These are phyloP conservation scores for Pleochaeta shiraiana DNA, from an alignment of 2,329 filamentous ascomycete genomes.

Conservation along the genomic window DNA sequence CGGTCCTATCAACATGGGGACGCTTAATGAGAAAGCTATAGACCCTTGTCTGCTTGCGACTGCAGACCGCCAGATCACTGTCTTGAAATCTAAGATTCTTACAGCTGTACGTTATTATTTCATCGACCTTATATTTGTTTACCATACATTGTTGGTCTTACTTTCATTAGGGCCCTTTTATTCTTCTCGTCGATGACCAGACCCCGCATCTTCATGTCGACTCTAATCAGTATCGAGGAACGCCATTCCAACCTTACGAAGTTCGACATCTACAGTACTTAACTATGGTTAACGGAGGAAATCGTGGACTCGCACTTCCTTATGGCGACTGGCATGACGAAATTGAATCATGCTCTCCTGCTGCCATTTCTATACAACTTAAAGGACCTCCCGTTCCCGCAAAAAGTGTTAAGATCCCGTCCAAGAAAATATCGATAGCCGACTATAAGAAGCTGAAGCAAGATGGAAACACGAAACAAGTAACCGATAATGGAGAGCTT, in stretches of 20 bases:
- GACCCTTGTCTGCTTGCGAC: conserved; percentile 7
- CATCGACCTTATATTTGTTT: background rate
- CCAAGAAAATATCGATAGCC: conserved; percentile 16
- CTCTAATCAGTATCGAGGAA: conserved; percentile 14
- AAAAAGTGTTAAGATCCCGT: conserved; percentile 12
- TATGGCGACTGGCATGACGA: conserved; percentile 15
- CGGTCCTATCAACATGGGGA: conserved; percentile 4
- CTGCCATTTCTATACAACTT: conserved; percentile 13
- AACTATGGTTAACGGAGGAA: conserved; percentile 12
- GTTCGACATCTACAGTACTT: conserved; percentile 17
- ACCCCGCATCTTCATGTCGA: conserved; percentile 10
- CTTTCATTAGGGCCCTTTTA: conserved; percentile 12
- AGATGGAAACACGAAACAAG: conserved; percentile 12
- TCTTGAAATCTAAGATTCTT: conserved; percentile 11
- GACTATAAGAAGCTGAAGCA: conserved; percentile 18
- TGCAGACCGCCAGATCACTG: conserved; percentile 12
- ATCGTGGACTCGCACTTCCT: conserved; percentile 13
- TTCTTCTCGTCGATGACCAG: conserved; percentile 13
- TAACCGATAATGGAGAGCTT: conserved; percentile 7
- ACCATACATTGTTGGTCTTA: background rate
- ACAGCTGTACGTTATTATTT: conserved; percentile 11
- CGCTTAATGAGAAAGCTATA: conserved; percentile 5
- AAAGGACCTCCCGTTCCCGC: conserved; percentile 14
- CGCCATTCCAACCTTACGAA: conserved; percentile 16
- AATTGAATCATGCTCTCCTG: conserved; percentile 11